Evolutionary conservation across 257 asterid species (phyloP).

Genomic region (Apocynum venetum): DNA sequence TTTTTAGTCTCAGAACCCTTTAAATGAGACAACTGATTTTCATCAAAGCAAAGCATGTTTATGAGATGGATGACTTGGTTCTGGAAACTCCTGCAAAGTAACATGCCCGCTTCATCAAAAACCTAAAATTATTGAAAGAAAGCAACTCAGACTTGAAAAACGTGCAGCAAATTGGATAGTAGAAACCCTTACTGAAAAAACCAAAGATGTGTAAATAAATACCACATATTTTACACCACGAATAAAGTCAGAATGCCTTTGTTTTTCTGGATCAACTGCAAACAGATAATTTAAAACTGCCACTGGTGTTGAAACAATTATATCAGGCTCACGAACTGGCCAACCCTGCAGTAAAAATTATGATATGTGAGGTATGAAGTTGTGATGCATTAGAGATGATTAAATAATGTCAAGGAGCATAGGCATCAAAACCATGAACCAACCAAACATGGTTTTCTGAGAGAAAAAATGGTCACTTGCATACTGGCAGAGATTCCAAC

Average conservation of each 20-base stretch:
- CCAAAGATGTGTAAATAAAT: slow-evolving; percentile 21
- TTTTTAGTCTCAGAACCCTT: slow-evolving; percentile 30
- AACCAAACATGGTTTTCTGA: not conserved
- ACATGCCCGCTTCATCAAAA: slow-evolving; percentile 96
- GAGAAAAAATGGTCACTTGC: not conserved
- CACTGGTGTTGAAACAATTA: slow-evolving; percentile 90
- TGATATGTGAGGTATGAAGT: slow-evolving; percentile 17
- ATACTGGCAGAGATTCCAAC: not conserved
- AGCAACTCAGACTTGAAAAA: slow-evolving; percentile 12
- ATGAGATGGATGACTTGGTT: slow-evolving; percentile 88
- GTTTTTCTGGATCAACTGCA: slow-evolving; percentile 60
- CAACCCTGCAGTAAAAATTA: slow-evolving; percentile 55
- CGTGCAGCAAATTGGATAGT: slow-evolving; percentile 4
- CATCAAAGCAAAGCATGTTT: slow-evolving; percentile 88
- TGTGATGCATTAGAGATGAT: not conserved
- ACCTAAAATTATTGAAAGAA: slow-evolving; percentile 41
- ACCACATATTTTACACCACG: slow-evolving; percentile 84
- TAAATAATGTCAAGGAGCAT: not conserved
- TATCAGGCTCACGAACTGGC: slow-evolving; percentile 71
- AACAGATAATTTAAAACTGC: slow-evolving; percentile 81
- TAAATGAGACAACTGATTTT: slow-evolving; percentile 67
- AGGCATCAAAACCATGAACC: not conserved
- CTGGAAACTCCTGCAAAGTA: slow-evolving; percentile 92
- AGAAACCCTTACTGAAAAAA: not conserved
- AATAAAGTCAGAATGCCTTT: slow-evolving; percentile 48